Evolutionary conservation across 495 filamentous ascomycete genomes (phyloP), one percentile per base, ranked within the genome.

Genomic region (Geoglossum glabrum): DNA sequence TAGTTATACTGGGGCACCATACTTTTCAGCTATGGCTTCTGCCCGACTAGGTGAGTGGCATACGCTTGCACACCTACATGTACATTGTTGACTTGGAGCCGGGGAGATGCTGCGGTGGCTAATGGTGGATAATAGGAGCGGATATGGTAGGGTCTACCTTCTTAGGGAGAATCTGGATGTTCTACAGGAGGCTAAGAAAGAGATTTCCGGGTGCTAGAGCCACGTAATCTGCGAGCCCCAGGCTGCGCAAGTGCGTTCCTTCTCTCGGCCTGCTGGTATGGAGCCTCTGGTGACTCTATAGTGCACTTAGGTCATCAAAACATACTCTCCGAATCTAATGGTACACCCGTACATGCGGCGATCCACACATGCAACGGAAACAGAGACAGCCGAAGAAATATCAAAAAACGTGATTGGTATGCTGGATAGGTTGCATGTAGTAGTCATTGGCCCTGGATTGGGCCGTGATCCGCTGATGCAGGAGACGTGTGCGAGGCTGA

Each of bases 321-420:
- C 86, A 17, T 98, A 97, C 74, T 97, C 93, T 36, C 92, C 92
- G 10, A 96, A 97, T 71, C 73, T 98, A 15, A 97, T 98, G 93
- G 93, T 98, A 15, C 93, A 97, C 67, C 93, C 92, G 1, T 76
- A 94, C 54, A 89, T 98, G 76, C 88, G 90, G 33, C 87, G 89
- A 70, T 74, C 78, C 38, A 72, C 77, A 13, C 67, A 71, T 60
- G 61, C 70, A 19, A 21, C 63, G 64, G 60, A 57, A 61, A 68
- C 59, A 64, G 78, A 67, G 66, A 75, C 64, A 63, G 52, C 66
- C 9, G 68, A 74, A 52, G 65, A 69, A 28, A 73, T 96, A 56
- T 82, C 87, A 17, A 64, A 69, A n/a, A 73, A 78, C 43, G 85
- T 96, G 61, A 78, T 90, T 63, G 74, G 70, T 55, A 85, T 98